Percentiles rank a stretch among this genome's conserved stretches.
Evolutionary conservation across 2,329 filamentous ascomycete species (phyloP).

Genomic region (Chaetomium strumarium): DNA sequence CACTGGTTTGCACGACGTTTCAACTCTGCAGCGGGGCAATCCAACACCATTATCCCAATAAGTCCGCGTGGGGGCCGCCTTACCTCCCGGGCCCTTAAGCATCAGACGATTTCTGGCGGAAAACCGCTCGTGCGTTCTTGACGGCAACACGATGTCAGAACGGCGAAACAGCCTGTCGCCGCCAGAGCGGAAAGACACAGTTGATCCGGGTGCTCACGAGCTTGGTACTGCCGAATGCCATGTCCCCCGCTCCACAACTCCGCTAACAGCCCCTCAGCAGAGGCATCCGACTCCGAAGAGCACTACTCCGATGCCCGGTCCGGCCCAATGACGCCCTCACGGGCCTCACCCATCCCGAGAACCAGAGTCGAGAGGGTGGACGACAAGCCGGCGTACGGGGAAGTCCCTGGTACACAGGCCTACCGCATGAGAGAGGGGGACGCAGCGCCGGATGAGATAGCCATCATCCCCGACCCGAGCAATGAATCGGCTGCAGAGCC

Average conservation of each 20-base stretch:
- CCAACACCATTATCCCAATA: too few relatives aligned
- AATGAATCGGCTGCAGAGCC: slow-evolving; percentile 25
- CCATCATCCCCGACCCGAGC: slow-evolving; percentile 36
- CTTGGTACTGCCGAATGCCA: slow-evolving; percentile 40
- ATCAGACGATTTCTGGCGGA: background rate
- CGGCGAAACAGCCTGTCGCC: slow-evolving; percentile 36
- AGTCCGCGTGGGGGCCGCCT: too few relatives aligned
- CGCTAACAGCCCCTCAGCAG: slow-evolving; percentile 28
- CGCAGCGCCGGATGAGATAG: slow-evolving; percentile 56
- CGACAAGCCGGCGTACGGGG: slow-evolving; percentile 52
- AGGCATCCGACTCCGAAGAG: slow-evolving; percentile 60
- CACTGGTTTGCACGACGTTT: too few relatives aligned
- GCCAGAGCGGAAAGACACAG: slow-evolving; percentile 36
- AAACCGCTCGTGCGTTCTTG: background rate
- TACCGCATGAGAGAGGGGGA: slow-evolving; percentile 51
- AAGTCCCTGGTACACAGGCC: slow-evolving; percentile 56
- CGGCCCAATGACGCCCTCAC: slow-evolving; percentile 36
- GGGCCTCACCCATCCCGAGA: slow-evolving; percentile 49
- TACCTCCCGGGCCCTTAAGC: too few relatives aligned
- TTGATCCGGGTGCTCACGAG: slow-evolving; percentile 56
- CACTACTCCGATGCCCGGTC: slow-evolving; percentile 65
- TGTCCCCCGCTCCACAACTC: background rate
- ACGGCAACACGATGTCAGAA: slow-evolving; percentile 26
- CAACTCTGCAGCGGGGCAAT: too few relatives aligned
- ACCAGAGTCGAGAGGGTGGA: slow-evolving; percentile 55